Evolutionary conservation across 345 rosid species (phyloP).

Genomic region (Eucalyptus erythrocorys): DNA sequence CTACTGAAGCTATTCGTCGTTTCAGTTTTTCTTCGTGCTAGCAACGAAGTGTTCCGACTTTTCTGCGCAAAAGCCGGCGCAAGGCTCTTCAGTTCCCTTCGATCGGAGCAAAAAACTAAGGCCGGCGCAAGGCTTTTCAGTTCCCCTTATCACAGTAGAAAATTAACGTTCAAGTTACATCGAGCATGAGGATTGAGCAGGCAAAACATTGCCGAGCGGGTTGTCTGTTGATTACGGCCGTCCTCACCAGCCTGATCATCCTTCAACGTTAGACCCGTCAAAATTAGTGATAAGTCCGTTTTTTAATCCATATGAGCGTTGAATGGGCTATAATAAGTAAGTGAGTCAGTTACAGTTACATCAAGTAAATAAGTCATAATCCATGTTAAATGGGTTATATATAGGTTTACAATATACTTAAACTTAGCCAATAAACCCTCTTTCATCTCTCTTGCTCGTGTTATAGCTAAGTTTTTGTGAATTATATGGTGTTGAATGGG

Average conservation of each 20-base stretch:
- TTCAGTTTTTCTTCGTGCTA: background rate
- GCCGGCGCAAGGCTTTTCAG: background rate
- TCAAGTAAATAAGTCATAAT: too few species aligned
- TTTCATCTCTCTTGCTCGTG: too few species aligned
- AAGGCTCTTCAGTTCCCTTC: background rate
- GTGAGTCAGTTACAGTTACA: rapidly evolving
- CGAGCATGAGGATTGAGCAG: background rate
- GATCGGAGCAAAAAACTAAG: background rate
- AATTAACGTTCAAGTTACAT: background rate
- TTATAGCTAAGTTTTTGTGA: too few species aligned
- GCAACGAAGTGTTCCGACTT: background rate
- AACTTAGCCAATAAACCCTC: too few species aligned
- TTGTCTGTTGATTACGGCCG: background rate
- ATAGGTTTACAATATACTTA: too few species aligned
- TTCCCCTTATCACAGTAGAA: background rate
- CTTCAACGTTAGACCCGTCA: too few species aligned
- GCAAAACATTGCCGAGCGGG: background rate
- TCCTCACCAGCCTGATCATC: background rate
- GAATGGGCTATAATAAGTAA: too few species aligned
- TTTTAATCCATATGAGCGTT: rapidly evolving
- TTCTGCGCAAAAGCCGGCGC: background rate
- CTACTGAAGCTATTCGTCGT: background rate
- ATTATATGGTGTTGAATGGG: too few species aligned
- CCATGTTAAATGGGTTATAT: too few species aligned
- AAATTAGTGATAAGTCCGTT: rapidly evolving